A percentile compares a stretch with the other conserved stretches of the same genome.
phyloP scores from a whole-genome alignment of 2,329 filamentous ascomycete genomes.

The Nothophoma quercina region DNA sequence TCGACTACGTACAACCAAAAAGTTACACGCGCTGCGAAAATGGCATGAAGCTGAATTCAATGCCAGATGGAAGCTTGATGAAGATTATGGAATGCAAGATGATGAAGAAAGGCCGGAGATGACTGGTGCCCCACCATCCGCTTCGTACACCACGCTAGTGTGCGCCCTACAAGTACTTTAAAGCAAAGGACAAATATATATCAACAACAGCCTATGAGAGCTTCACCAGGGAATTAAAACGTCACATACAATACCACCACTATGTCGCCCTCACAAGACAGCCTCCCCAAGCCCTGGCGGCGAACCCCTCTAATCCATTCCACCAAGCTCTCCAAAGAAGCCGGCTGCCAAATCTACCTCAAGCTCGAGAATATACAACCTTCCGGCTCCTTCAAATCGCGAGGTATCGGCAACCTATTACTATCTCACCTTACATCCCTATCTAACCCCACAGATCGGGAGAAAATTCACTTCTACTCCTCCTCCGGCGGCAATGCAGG shows the following conservation, averaged over 20 bases:
- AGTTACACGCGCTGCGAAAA: too few relatives aligned
- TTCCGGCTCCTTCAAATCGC: slow-evolving; percentile 81
- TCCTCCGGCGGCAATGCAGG: slow-evolving; percentile 83
- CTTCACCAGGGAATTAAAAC: too few relatives aligned
- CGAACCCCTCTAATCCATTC: slow-evolving; percentile 74
- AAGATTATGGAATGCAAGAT: not conserved
- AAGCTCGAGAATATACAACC: slow-evolving; percentile 85
- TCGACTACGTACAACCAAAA: too few relatives aligned
- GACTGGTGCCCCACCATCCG: not conserved
- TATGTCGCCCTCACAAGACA: not conserved
- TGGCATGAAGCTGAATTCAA: too few relatives aligned
- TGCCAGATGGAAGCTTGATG: too few relatives aligned
- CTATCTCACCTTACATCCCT: slow-evolving; percentile 51
- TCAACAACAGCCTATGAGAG: not conserved
- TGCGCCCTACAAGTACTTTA: slow-evolving; percentile 12
- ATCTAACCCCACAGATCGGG: slow-evolving; percentile 22
- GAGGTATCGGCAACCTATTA: slow-evolving; percentile 74
- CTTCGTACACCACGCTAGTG: slow-evolving; percentile 3
- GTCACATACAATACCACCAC: not conserved
- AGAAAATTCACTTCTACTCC: slow-evolving; percentile 72
- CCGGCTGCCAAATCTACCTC: slow-evolving; percentile 78
- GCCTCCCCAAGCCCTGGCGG: slow-evolving; percentile 61
- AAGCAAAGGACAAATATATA: not conserved
- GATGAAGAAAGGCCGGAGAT: not conserved
- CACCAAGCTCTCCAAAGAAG: slow-evolving; percentile 67